Evolutionary conservation across 768 basidiomycete species (phyloP).

Genomic region (Boletellus sp.): DNA sequence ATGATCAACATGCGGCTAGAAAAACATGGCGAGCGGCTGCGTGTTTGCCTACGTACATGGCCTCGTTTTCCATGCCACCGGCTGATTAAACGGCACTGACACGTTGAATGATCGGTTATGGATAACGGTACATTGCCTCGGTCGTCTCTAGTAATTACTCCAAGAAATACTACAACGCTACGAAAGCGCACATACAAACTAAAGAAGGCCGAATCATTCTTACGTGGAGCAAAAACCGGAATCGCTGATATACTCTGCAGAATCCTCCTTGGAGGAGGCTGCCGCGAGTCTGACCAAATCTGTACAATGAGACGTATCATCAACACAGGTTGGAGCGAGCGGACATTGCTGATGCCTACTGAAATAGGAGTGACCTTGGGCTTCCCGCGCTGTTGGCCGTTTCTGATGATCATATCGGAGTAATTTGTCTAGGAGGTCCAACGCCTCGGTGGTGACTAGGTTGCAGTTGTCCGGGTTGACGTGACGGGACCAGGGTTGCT

Average conservation of each 20-base stretch:
- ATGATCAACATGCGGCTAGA: constrained; percentile 28
- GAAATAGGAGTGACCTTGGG: constrained; percentile 65
- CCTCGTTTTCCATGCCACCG: constrained; percentile 25
- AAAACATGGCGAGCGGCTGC: constrained; percentile 18
- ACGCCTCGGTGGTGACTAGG: constrained; percentile 56
- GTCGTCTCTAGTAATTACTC: constrained; percentile 9
- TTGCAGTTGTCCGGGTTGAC: constrained; percentile 55
- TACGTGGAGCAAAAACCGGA: constrained; percentile 47
- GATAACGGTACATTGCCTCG: constrained; percentile 15
- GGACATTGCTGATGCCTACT: constrained; percentile 36
- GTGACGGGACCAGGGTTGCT: constrained; percentile 64
- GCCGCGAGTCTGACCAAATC: constrained; percentile 49
- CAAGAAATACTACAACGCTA: constrained; percentile 4
- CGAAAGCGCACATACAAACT: constrained; percentile 5
- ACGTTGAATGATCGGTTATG: constrained; percentile 23
- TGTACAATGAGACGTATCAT: constrained; percentile 30
- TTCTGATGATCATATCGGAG: constrained; percentile 69
- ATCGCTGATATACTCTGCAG: constrained; percentile 43
- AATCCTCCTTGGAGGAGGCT: constrained; percentile 38
- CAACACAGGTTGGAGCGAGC: constrained; percentile 13
- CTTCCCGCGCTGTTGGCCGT: constrained; percentile 63
- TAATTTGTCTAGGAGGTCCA: constrained; percentile 65
- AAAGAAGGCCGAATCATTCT: background rate
- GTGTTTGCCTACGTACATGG: constrained; percentile 25
- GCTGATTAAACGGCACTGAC: constrained; percentile 17